These are phyloP conservation scores for Chytriomyces confervae DNA, from an alignment of 192 early-diverging fungal genomes.

Conservation along the genomic window DNA sequence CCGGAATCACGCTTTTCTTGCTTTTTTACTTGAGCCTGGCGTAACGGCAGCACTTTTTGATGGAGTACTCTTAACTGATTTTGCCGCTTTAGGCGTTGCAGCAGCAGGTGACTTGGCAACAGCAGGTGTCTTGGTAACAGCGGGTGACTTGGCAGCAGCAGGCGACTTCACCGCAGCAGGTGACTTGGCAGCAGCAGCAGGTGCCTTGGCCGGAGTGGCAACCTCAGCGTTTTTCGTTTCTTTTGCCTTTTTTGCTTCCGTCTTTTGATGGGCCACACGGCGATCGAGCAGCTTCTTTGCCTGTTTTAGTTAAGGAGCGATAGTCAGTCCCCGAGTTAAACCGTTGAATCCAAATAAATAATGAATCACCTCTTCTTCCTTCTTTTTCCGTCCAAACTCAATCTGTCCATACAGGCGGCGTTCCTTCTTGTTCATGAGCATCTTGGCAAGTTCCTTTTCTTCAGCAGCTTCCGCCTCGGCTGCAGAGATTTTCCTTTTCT, in stretches of 20 bases:
- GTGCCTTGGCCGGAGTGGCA: too few relatives aligned
- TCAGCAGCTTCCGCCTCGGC: conserved; percentile 67
- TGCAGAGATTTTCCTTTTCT: conserved; percentile 62
- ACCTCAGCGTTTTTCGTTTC: not conserved
- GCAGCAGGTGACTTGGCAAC: too few relatives aligned
- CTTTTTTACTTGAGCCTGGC: too few relatives aligned
- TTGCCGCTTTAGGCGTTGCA: too few relatives aligned
- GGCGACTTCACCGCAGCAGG: too few relatives aligned
- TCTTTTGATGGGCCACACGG: conserved; percentile 2
- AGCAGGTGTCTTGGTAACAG: too few relatives aligned
- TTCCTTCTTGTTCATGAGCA: conserved; percentile 89
- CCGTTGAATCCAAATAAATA: not conserved
- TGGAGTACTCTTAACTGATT: too few relatives aligned
- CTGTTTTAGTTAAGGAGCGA: not conserved
- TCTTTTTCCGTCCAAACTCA: conserved; percentile 73
- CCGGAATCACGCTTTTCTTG: too few relatives aligned
- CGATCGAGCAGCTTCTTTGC: conserved; percentile 4
- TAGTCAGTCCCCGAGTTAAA: too few relatives aligned
- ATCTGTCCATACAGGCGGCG: conserved; percentile 80
- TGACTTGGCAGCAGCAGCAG: too few relatives aligned
- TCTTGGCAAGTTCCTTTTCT: conserved; percentile 72
- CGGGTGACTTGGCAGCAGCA: too few relatives aligned
- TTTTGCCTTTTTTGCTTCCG: conserved; percentile 10
- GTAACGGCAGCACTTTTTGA: too few relatives aligned
- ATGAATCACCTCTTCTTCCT: conserved; percentile 61